Base-by-base conservation (phyloP, 169 alveolate genomes). In the Cryptosporidium sp. region DNA sequence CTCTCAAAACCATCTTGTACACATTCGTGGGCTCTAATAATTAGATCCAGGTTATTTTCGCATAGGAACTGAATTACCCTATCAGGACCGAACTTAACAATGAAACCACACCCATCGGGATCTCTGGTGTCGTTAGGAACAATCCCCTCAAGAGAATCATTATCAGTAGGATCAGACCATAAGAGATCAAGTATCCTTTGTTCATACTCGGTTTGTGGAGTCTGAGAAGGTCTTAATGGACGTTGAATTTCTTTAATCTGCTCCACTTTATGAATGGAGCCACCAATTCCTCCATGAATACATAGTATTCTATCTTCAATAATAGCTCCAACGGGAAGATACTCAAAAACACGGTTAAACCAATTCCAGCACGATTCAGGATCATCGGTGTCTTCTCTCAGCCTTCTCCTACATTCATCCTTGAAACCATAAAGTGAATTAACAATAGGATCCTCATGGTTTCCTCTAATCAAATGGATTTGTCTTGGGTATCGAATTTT, bases 1-100 rank as follows among this genome's bases (percentile, higher is more conserved):
- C 99, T 94, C 93, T 99, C 99, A 92, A 99, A 99, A 2, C 99
- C 99, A 93, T 97, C 99, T 99, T 98, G 98, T n/a, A 99, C 99
- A 87, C 99, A 99, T 93, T 99, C 99, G 92, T 99, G 99, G 3
- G 99, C 99, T 75, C 99, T 94, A 70, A 96, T 93, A 52, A 97
- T 94, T 85, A 93, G 84, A 35, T 94, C 92, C 33, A 95, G 93
- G 84, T 94, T 93, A 84, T 96, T 96, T 52, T 91, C 92, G 52
- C 94, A 91, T 35, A 96, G 70, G 91, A 96, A 96, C 29, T 87
- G 69, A 31, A 94, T 92, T 1, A 96, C 97, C 74, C 97, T 95
- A 74, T 95, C 96, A 23, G 98, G 97, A 0, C 99, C 99, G 91
- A 96, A 99, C 92, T 98, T 98, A 35, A 97, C 99, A 70, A 99